phyloP scores from a whole-genome alignment of 2,329 filamentous ascomycete species.

The Onygena corvina region DNA sequence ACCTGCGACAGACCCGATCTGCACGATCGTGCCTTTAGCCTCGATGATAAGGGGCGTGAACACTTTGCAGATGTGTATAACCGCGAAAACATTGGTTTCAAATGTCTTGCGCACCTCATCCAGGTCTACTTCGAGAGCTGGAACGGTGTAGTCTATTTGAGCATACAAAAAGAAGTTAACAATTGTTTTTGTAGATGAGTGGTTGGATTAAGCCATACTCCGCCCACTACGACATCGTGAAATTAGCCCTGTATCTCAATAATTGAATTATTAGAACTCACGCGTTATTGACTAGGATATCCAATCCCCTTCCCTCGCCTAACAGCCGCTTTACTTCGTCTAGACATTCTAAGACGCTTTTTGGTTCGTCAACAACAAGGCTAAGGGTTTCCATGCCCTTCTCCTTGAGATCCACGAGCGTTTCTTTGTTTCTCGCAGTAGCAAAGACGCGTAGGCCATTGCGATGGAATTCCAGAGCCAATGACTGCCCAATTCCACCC shows the following conservation, averaged over 20 bases:
- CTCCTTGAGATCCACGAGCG: conserved; percentile 39
- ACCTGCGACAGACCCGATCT: conserved; percentile 36
- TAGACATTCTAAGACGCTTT: conserved; percentile 39
- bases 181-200: background rate
- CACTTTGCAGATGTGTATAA: conserved; percentile 46
- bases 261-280: conserved; percentile 23
- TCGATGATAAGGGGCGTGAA: conserved; percentile 44
- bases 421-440: conserved; percentile 42
- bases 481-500: conserved; percentile 47
- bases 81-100: conserved; percentile 46
- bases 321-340: conserved; percentile 38
- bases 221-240: conserved; percentile 2
- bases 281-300: conserved; percentile 49
- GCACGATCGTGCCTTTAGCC: conserved; percentile 35
- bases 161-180: background rate
- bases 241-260: background rate
- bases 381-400: conserved; percentile 43
- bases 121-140: conserved; percentile 44
- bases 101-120: conserved; percentile 38
- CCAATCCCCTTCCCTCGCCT: conserved; percentile 35
- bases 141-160: conserved; percentile 42
- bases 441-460: conserved; percentile 46
- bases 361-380: conserved; percentile 41
- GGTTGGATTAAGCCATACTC: conserved; percentile 8
- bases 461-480: conserved; percentile 46